Percentiles rank a stretch among this genome's conserved stretches.
Conservation (phyloP, 352 stramenopile genomes). For the Phytophthora tentaculata region DNA sequence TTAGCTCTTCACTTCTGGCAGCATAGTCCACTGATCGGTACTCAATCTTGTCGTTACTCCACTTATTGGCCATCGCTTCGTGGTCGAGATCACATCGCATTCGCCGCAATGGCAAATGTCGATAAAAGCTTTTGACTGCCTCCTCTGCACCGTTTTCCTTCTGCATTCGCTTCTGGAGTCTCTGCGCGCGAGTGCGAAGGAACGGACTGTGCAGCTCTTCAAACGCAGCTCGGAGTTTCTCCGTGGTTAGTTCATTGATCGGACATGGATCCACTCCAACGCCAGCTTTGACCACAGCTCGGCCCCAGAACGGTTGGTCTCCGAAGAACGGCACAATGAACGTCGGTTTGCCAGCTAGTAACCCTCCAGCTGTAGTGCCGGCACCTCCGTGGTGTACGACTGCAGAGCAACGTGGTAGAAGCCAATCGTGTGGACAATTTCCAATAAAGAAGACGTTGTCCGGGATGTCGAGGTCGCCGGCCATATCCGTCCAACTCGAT, state of each 20-base stretch:
- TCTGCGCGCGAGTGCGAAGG: constrained; percentile 53
- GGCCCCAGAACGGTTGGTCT: constrained; percentile 94
- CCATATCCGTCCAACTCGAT: constrained; percentile 84
- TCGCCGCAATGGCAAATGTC: constrained; percentile 72
- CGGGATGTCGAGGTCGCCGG: constrained; percentile 41
- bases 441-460: constrained; percentile 64
- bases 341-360: constrained; percentile 90
- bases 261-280: constrained; percentile 87
- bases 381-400: constrained; percentile 84
- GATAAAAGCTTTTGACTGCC: constrained; percentile 87
- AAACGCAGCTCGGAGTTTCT: constrained; percentile 82
- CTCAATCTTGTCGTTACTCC: constrained; percentile 39
- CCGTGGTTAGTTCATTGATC: constrained; percentile 77
- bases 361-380: constrained; percentile 89
- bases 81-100: constrained; percentile 73
- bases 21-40: constrained; percentile 47
- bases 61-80: constrained; percentile 38
- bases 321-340: constrained; percentile 96
- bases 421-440: constrained; percentile 89
- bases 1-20: constrained; percentile 27
- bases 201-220: constrained; percentile 51
- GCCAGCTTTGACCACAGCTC: constrained; percentile 77
- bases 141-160: constrained; percentile 81
- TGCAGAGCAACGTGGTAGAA: constrained; percentile 84
- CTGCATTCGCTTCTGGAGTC: constrained; percentile 61